phyloP scores from a whole-genome alignment of 176 grass and related monocot species.

The Alopecurus myosuroides region DNA sequence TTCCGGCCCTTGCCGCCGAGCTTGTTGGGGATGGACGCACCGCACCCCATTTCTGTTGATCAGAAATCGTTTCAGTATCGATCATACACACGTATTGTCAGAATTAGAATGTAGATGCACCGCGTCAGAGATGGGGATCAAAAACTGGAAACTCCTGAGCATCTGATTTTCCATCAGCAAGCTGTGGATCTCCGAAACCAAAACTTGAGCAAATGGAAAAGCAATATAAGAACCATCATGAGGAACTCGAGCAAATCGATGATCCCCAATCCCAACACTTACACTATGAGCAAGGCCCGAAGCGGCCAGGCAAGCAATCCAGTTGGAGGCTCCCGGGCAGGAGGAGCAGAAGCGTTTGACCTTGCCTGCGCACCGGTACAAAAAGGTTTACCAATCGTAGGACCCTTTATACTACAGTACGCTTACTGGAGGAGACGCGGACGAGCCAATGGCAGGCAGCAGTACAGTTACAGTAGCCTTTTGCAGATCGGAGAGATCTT shows the following conservation, averaged over 20 bases:
- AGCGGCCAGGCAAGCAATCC: not conserved
- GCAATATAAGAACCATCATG: not conserved
- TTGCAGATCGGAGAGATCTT: conserved; percentile 30
- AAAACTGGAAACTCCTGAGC: not conserved
- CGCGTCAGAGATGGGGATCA: not conserved
- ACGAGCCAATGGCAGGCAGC: not conserved
- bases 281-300: conserved; percentile 5
- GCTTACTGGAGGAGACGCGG: conserved; percentile 31
- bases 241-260: not conserved
- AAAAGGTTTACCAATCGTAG: conserved; percentile 3
- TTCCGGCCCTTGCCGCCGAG: conserved; percentile 42
- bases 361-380: conserved; percentile 35
- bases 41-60: conserved; percentile 70
- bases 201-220: not conserved
- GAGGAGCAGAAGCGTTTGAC: conserved; percentile 13
- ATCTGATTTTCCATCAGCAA: not conserved
- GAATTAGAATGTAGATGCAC: not conserved
- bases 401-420: conserved; percentile 18
- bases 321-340: not conserved
- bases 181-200: conserved; percentile 14
- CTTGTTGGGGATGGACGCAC: conserved; percentile 55
- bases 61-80: not conserved
- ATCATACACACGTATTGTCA: not conserved
- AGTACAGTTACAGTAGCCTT: not conserved
- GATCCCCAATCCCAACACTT: not conserved